Evolutionary conservation across 2,329 filamentous ascomycete species (phyloP).

Genomic region (Hymenoscyphus repandus): DNA sequence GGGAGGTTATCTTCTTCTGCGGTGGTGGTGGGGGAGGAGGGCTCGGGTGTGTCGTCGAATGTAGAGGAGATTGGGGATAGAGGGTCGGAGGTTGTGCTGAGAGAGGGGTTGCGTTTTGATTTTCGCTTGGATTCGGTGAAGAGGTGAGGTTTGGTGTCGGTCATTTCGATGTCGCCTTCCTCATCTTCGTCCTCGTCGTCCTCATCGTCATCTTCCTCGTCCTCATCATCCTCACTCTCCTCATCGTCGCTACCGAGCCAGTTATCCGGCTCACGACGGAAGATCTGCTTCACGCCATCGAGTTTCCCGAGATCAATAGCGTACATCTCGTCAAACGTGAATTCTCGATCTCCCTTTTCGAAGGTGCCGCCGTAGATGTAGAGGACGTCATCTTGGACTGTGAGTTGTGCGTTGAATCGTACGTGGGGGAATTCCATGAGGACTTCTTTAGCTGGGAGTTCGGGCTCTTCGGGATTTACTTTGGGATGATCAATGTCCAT

Average conservation of each 20-base stretch:
- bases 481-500: conserved; percentile 46
- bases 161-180: conserved; percentile 39
- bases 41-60: conserved; percentile 47
- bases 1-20: conserved; percentile 30
- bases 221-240: conserved; percentile 51
- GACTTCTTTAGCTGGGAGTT: conserved; percentile 55
- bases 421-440: conserved; percentile 81
- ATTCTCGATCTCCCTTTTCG: conserved; percentile 91
- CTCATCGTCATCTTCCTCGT: conserved; percentile 41
- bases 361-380: conserved; percentile 96
- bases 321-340: conserved; percentile 93
- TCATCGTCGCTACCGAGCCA: conserved; percentile 70
- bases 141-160: conserved; percentile 25
- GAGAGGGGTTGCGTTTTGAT: conserved; percentile 46
- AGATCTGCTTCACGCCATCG: conserved; percentile 89
- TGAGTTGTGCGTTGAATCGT: conserved; percentile 84
- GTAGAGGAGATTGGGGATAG: conserved; percentile 40
- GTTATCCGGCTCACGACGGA: conserved; percentile 77
- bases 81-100: conserved; percentile 34
- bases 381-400: conserved; percentile 85
- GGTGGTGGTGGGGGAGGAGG: conserved; percentile 9
- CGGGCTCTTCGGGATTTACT: conserved; percentile 48
- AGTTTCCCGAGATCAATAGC: conserved; percentile 91
- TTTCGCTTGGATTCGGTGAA: conserved; percentile 42
- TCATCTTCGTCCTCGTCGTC: conserved; percentile 42